Evolutionary conservation across 2,329 filamentous ascomycete species (phyloP), one percentile per base, ranked within the genome.

Genomic region (Penicillium psychrosexuale): DNA sequence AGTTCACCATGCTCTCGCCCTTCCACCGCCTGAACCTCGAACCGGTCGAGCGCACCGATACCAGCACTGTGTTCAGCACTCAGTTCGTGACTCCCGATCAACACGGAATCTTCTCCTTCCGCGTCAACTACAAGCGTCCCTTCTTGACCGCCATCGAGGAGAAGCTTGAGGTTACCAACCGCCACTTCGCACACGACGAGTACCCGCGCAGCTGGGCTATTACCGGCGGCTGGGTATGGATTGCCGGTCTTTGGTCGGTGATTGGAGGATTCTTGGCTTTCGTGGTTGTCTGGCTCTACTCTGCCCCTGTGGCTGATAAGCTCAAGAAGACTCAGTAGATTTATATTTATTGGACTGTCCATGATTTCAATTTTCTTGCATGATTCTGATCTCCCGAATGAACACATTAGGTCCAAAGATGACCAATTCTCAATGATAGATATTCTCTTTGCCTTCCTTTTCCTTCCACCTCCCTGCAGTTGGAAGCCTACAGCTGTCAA

Each of bases 91-190:
- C 93, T 4, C 94, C 94, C 5, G 94, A 99, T 73, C 94, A 99
- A 77, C 94, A 99, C 78, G 94, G 94, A 71, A 97, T 99, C 77
- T 99, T 97, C 83, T 96, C 96, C 78, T 97, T 99, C 83, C 85
- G 87, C 71, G 83, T 97, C 75, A 96, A 97, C 82, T 97, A 97
- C 82, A 96, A 96, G 81, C 86, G 94, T 7, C 91, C 93, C 1
- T 96, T 97, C 80, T 77, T 96, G 64, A 94, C 86, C 67, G 88
- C 86, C 72, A 73, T 99, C 50, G 92, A 97, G 71, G 91, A 97
- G 80, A 97, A 97, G 84, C 84, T 87, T 65, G 94, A 93, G 22
- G 92, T 97, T 50, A 96, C 92, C 0, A 91, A 99, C 31, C 85
- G 94, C 44, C 94, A 99, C 79, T 94, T 96, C 77, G 94, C 94